These are phyloP conservation scores for Phytophthora rubi DNA, from an alignment of 352 stramenopile species.

Conservation along the genomic window DNA sequence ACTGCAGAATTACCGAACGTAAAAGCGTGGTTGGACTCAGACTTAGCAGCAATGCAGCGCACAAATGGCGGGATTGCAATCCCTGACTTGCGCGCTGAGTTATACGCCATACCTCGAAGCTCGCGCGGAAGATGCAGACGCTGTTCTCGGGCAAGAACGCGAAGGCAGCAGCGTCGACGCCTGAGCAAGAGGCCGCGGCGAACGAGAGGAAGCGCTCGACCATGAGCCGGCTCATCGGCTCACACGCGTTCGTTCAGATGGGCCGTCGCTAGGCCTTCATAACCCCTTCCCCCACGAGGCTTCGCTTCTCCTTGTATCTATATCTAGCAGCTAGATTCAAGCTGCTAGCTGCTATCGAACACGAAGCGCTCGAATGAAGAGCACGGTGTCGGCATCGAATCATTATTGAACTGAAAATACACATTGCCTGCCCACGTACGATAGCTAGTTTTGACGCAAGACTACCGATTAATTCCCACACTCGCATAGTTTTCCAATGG, in stretches of 20 bases:
- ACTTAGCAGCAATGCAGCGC: no score
- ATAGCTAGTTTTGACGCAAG: constrained; percentile 3
- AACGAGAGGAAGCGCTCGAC: constrained; percentile 28
- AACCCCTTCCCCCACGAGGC: no score
- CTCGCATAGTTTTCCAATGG: no score
- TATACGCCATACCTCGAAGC: no score
- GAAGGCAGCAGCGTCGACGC: not conserved
- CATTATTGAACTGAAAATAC: not conserved
- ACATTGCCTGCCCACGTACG: no score
- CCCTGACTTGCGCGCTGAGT: no score
- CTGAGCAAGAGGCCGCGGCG: constrained; percentile 4
- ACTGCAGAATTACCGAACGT: no score
- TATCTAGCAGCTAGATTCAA: not conserved
- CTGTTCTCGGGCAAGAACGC: constrained; percentile 18
- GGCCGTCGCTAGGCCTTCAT: not conserved
- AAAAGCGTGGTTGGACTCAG: no score
- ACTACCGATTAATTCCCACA: not conserved
- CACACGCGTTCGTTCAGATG: constrained; percentile 24
- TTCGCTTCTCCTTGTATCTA: constrained; percentile 2
- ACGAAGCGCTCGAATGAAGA: not conserved
- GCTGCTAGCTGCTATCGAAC: constrained; percentile 2
- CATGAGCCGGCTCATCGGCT: constrained; percentile 20
- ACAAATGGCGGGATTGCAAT: no score
- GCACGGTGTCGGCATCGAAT: not conserved
- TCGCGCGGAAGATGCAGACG: constrained; percentile 30